phyloP scores from a whole-genome alignment of 306 rosid genomes.

The Quercus bicolor region DNA sequence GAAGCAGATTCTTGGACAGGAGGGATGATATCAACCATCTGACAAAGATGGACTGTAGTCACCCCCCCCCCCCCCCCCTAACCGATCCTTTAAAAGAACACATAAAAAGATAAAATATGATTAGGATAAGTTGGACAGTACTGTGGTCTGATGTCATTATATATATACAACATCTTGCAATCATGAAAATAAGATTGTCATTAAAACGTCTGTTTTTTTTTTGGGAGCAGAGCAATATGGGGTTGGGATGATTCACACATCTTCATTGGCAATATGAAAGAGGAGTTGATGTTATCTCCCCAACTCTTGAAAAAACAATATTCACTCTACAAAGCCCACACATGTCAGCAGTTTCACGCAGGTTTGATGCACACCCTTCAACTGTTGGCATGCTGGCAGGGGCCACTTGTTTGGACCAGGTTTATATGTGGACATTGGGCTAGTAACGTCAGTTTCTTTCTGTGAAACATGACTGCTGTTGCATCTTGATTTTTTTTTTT shows the following conservation, averaged over 20 bases:
- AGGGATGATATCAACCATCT: too few species aligned
- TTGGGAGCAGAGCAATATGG: slow-evolving; percentile 45
- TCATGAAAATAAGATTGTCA: background rate
- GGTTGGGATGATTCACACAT: too few species aligned
- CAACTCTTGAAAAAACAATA: slow-evolving; percentile 29
- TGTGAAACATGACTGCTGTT: background rate
- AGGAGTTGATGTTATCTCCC: slow-evolving; percentile 12
- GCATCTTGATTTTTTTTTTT: background rate
- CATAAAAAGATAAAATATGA: too few species aligned
- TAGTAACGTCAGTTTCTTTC: background rate
- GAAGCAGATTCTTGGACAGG: too few species aligned
- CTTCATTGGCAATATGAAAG: too few species aligned
- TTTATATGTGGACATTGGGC: slow-evolving; percentile 34
- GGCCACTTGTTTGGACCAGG: slow-evolving; percentile 49
- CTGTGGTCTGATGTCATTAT: too few species aligned
- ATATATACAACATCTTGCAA: background rate
- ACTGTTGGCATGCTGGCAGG: slow-evolving; percentile 46
- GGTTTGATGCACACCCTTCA: slow-evolving; percentile 58
- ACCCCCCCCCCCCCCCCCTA: too few species aligned
- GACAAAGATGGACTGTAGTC: too few species aligned
- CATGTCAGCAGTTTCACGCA: slow-evolving; percentile 75
- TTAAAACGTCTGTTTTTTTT: background rate
- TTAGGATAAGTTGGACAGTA: too few species aligned
- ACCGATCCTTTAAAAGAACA: too few species aligned
- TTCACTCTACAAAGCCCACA: slow-evolving; percentile 57